phyloP scores from a whole-genome alignment of 495 filamentous ascomycete species.

The Staphylotrichum longicolle region DNA sequence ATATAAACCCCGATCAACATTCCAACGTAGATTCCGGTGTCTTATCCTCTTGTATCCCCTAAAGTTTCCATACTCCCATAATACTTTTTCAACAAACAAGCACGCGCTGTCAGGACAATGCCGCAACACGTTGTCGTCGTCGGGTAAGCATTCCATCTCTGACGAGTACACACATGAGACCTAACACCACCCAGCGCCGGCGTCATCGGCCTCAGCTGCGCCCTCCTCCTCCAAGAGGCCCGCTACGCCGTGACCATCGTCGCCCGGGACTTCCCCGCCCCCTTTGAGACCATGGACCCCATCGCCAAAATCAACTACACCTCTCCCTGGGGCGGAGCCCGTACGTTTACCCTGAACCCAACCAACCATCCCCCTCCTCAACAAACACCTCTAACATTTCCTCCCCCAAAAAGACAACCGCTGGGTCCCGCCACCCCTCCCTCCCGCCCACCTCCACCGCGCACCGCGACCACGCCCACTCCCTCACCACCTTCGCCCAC shows the following conservation, averaged over 20 bases:
- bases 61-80: too few relatives aligned
- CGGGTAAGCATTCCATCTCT: conserved; percentile 6
- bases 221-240: conserved; percentile 50
- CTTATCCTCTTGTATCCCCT: too few relatives aligned
- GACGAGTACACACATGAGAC: neutral
- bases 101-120: neutral
- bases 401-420: conserved; percentile 24
- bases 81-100: too few relatives aligned
- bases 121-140: conserved; percentile 19
- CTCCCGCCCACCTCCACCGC: conserved; percentile 30
- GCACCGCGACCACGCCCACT: conserved; percentile 44
- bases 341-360: conserved; percentile 6
- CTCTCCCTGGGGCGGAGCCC: conserved; percentile 60
- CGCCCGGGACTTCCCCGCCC: conserved; percentile 55
- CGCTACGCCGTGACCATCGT: conserved; percentile 51
- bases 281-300: conserved; percentile 43
- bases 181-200: conserved; percentile 49
- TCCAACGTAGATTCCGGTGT: too few relatives aligned
- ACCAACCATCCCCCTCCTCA: neutral
- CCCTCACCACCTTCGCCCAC: conserved; percentile 50
- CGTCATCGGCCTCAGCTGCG: conserved; percentile 56
- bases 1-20: too few relatives aligned
- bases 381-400: neutral
- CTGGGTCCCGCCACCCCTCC: conserved; percentile 20
- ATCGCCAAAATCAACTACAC: conserved; percentile 57